These are phyloP conservation scores for Paratrypanosoma confusum DNA, from an alignment of 208 protist species.

Conservation along the genomic window DNA sequence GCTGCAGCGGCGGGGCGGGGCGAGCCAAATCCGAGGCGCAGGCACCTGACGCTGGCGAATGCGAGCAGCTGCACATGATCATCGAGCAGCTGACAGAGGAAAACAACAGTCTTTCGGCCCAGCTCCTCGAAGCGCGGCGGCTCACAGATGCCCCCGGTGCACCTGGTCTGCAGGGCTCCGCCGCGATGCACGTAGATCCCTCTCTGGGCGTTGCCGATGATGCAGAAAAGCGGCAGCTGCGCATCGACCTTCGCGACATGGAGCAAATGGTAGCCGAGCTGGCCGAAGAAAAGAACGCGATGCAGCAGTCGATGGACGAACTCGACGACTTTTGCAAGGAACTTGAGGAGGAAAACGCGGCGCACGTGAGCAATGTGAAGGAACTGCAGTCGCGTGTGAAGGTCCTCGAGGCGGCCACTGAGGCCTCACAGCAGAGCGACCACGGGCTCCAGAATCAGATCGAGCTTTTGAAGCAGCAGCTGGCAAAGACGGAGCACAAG, in stretches of 20 bases:
- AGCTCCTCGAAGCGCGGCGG: slow-evolving; percentile 16
- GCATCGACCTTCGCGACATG: slow-evolving; percentile 11
- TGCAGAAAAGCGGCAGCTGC: slow-evolving; percentile 12
- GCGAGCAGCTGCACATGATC: slow-evolving; percentile 38
- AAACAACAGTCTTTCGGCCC: slow-evolving; percentile 36
- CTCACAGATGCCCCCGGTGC: not conserved
- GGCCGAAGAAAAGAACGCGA: slow-evolving; percentile 18
- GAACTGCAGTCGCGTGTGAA: slow-evolving; percentile 17
- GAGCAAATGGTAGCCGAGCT: slow-evolving; percentile 20
- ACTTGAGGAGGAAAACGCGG: slow-evolving; percentile 45
- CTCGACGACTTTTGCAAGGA: slow-evolving; percentile 45
- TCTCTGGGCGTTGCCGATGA: slow-evolving; percentile 13
- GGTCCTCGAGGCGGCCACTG: slow-evolving; percentile 28
- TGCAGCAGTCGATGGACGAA: slow-evolving; percentile 39
- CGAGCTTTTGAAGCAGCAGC: slow-evolving; percentile 27
- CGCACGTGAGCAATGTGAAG: slow-evolving; percentile 20
- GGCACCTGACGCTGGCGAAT: slow-evolving; percentile 1
- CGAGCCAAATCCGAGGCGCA: too few relatives aligned
- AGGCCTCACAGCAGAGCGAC: slow-evolving; percentile 21
- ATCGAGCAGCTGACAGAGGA: slow-evolving; percentile 42
- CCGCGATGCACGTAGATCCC: not conserved
- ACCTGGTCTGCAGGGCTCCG: not conserved
- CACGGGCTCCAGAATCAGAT: slow-evolving; percentile 15
- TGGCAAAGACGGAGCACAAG: slow-evolving; percentile 29
- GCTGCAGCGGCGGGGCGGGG: too few relatives aligned